Conservation (phyloP, 805 yeast genomes). For the Ogataea ganodermae region DNA sequence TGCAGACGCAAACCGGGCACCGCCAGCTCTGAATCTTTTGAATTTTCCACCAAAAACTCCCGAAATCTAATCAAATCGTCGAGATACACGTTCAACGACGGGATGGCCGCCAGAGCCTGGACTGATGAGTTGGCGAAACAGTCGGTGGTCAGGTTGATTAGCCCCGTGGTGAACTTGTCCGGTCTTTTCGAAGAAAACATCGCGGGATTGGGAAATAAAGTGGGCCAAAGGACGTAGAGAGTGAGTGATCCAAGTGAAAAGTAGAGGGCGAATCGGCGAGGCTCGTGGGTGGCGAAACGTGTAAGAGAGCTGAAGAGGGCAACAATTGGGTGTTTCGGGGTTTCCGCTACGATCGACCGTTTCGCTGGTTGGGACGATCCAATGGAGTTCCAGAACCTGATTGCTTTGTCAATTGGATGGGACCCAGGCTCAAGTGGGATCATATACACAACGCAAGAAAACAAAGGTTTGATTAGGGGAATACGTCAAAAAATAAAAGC, state of each 20-base stretch:
- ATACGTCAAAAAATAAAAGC: too few relatives aligned
- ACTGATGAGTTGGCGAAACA: slow-evolving; percentile 90
- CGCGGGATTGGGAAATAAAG: slow-evolving; percentile 16
- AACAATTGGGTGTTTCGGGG: not conserved
- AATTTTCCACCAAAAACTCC: slow-evolving; percentile 16
- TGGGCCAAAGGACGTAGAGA: slow-evolving; percentile 20
- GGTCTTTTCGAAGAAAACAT: slow-evolving; percentile 46
- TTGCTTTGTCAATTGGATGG: slow-evolving; percentile 8
- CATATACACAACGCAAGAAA: not conserved
- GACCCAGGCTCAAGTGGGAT: not conserved
- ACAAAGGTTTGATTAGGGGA: too few relatives aligned
- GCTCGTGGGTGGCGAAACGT: not conserved
- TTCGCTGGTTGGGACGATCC: not conserved
- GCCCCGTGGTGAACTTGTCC: slow-evolving; percentile 78
- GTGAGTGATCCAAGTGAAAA: slow-evolving; percentile 8
- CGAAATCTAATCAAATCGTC: slow-evolving; percentile 39
- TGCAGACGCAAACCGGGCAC: slow-evolving; percentile 55
- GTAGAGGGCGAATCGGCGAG: slow-evolving; percentile 1
- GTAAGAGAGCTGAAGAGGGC: not conserved
- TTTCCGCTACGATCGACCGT: not conserved
- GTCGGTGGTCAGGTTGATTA: slow-evolving; percentile 79
- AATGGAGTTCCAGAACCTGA: slow-evolving; percentile 5
- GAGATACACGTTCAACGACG: slow-evolving; percentile 59
- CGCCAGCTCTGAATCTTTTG: not conserved
- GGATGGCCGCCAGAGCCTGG: slow-evolving; percentile 72